These are phyloP conservation scores for Syzygium aqueum DNA, from an alignment of 345 rosid species.

Conservation along the genomic window DNA sequence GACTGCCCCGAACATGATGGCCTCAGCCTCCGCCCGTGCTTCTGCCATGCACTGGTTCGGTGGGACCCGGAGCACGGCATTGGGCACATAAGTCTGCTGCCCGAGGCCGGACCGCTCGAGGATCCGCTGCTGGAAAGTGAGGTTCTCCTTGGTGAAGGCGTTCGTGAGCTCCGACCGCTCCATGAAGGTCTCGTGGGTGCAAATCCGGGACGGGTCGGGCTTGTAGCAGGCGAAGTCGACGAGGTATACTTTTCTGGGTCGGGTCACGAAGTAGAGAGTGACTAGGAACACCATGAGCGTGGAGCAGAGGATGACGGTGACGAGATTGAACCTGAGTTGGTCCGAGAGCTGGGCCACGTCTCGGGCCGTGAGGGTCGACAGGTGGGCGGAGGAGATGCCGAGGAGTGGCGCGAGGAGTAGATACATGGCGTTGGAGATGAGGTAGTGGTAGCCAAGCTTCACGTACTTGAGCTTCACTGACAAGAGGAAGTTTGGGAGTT, in stretches of 20 bases:
- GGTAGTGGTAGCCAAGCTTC: slow-evolving; percentile 25
- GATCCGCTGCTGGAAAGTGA: slow-evolving; percentile 20
- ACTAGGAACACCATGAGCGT: background rate
- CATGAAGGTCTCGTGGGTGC: slow-evolving; percentile 5
- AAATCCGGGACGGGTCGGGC: slow-evolving; percentile 9
- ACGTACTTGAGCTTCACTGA: slow-evolving; percentile 17
- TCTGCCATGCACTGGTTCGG: slow-evolving; percentile 19
- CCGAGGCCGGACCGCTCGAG: slow-evolving; percentile 26
- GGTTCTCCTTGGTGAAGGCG: slow-evolving; percentile 8
- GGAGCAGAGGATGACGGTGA: background rate
- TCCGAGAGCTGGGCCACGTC: background rate
- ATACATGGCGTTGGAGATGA: slow-evolving; percentile 16
- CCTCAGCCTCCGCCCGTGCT: slow-evolving; percentile 32
- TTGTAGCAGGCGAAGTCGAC: slow-evolving; percentile 21
- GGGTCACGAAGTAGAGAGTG: slow-evolving; percentile 9
- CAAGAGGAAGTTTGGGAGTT: slow-evolving; percentile 8
- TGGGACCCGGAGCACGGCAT: slow-evolving; percentile 25
- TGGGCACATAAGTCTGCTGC: slow-evolving; percentile 16
- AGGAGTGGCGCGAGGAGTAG: slow-evolving; percentile 7
- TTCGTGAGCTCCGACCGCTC: background rate
- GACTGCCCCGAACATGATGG: slow-evolving; percentile 35
- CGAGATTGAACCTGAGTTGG: slow-evolving; percentile 3
- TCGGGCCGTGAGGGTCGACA: background rate
- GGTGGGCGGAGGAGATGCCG: background rate
- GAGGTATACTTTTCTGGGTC: slow-evolving; percentile 10